Evolutionary conservation across 1,139 yeast species (phyloP).

Genomic region (Pneumocystis sp.): DNA sequence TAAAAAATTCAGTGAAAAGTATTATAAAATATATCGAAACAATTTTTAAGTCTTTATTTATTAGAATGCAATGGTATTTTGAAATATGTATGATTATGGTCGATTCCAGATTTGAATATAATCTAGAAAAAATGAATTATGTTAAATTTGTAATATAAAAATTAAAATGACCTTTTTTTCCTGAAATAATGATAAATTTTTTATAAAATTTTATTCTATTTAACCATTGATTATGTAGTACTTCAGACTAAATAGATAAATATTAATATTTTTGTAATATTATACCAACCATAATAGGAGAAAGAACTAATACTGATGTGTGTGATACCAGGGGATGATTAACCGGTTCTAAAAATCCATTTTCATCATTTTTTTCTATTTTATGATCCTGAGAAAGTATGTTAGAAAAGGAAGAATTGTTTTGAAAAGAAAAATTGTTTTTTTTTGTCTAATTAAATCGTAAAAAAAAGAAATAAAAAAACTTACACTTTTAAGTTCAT

Average conservation of each 20-base stretch:
- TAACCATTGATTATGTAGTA: neutral
- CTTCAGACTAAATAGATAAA: neutral
- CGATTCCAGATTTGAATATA: neutral
- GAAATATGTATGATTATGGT: neutral
- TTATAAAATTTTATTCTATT: neutral
- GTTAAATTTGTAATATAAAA: neutral
- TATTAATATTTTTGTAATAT: neutral
- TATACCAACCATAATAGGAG: neutral
- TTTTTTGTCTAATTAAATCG: neutral
- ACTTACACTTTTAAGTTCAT: slow-evolving; percentile 19
- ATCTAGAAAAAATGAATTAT: neutral
- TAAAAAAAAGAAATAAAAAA: neutral
- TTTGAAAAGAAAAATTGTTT: neutral
- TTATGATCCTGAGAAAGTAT: slow-evolving; percentile 9
- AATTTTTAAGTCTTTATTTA: too few species aligned
- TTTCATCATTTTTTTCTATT: neutral
- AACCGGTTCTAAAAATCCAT: neutral
- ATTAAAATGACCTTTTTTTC: neutral
- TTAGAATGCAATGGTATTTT: neutral
- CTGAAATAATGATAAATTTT: neutral
- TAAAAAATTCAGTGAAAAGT: too few species aligned
- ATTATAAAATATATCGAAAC: too few species aligned
- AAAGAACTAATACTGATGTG: neutral
- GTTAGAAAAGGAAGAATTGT: slow-evolving; percentile 6
- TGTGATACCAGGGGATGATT: neutral